Evolutionary conservation across 2,329 filamentous ascomycete genomes (phyloP).

Genomic region (Trichoderma atroviride): DNA sequence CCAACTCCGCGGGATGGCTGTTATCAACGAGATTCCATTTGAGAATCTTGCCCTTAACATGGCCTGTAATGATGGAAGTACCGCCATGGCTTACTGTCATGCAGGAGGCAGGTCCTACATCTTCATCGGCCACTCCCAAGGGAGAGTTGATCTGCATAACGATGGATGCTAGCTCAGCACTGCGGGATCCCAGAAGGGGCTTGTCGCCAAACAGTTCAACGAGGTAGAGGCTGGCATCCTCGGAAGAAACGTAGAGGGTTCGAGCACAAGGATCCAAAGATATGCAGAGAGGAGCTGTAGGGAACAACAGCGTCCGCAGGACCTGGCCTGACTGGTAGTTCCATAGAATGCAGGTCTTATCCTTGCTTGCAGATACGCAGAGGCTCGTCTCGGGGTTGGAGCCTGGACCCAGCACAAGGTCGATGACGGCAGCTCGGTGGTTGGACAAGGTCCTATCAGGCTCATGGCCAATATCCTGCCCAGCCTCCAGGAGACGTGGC

Average conservation of each 20-base stretch:
- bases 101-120: constrained; percentile 67
- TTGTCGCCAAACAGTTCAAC: constrained; percentile 69
- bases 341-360: constrained; percentile 91
- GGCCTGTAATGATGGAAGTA: constrained; percentile 77
- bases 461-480: constrained; percentile 59
- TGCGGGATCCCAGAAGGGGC: constrained; percentile 57
- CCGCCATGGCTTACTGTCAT: constrained; percentile 81
- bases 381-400: constrained; percentile 72
- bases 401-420: constrained; percentile 65
- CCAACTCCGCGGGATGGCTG: constrained; percentile 66
- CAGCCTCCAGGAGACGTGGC: constrained; percentile 67
- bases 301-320: constrained; percentile 80
- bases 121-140: constrained; percentile 60
- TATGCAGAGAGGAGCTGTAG: constrained; percentile 70
- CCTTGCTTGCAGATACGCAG: constrained; percentile 79
- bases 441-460: constrained; percentile 78
- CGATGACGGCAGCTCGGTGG: constrained; percentile 74
- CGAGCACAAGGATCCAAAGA: constrained; percentile 81
- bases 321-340: constrained; percentile 80
- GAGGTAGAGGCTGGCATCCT: constrained; percentile 78
- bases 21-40: constrained; percentile 78
- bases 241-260: constrained; percentile 78
- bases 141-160: constrained; percentile 58
- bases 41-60: constrained; percentile 75
- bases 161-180: constrained; percentile 57